These are phyloP conservation scores for Glycine latifolia DNA, from an alignment of 306 rosid species.

Conservation along the genomic window DNA sequence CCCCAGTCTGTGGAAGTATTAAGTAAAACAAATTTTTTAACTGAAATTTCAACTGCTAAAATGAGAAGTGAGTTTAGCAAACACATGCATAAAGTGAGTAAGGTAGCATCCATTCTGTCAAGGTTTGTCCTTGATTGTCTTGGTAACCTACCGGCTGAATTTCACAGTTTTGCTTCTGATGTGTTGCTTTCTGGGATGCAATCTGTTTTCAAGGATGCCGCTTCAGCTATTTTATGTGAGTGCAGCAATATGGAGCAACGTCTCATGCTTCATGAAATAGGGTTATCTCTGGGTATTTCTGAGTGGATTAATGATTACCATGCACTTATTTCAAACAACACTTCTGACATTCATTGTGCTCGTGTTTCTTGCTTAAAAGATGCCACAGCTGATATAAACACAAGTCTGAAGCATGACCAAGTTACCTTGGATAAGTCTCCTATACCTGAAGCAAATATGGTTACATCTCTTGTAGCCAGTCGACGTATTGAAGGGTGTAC, in stretches of 20 bases:
- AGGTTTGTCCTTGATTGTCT: constrained; percentile 83
- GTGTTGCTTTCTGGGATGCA: constrained; percentile 83
- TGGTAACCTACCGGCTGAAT: constrained; percentile 73
- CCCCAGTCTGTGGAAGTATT: constrained; percentile 50
- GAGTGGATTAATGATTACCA: constrained; percentile 85
- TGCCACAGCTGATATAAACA: constrained; percentile 40
- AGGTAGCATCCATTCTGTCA: constrained; percentile 60
- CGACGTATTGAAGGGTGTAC: constrained; percentile 41
- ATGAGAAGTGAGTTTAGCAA: constrained; percentile 51
- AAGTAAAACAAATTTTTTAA: constrained; percentile 38
- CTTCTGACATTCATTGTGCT: constrained; percentile 44
- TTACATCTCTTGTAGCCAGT: constrained; percentile 35
- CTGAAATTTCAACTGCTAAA: constrained; percentile 50
- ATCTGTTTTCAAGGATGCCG: constrained; percentile 72
- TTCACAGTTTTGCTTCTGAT: constrained; percentile 72
- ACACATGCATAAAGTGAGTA: constrained; percentile 52
- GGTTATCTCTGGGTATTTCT: constrained; percentile 73
- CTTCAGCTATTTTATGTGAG: constrained; percentile 77
- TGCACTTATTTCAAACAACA: constrained; percentile 54
- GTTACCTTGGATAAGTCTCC: constrained; percentile 44
- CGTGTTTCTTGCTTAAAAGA: constrained; percentile 52
- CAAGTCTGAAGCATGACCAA: constrained; percentile 47
- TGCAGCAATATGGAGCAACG: constrained; percentile 72
- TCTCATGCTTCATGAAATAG: constrained; percentile 90
- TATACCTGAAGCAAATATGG: constrained; percentile 52